Evolutionary conservation across 257 asterid species (phyloP).

Genomic region (Scutellaria barbata): DNA sequence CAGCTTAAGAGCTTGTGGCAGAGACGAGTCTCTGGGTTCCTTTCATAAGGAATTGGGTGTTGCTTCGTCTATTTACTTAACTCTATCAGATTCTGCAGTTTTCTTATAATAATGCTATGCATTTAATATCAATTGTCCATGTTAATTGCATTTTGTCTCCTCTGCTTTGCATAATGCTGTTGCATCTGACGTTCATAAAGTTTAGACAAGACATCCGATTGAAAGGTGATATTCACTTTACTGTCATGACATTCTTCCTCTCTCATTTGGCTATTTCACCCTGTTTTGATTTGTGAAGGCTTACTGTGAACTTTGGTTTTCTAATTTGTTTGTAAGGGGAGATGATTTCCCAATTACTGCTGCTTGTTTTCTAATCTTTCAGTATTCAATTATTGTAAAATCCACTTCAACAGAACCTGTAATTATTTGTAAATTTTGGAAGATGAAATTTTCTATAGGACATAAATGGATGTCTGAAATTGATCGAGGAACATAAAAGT

Average conservation of each 20-base stretch:
- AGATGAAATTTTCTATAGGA: constrained; percentile 1
- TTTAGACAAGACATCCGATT: constrained; percentile 16
- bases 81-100: too few relatives aligned
- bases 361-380: constrained; percentile 19
- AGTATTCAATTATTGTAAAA: not conserved
- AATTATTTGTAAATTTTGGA: not conserved
- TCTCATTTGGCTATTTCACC: constrained; percentile 9
- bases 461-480: not conserved
- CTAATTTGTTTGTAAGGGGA: constrained; percentile 20
- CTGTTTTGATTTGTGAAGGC: constrained; percentile 18
- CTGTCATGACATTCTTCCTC: constrained; percentile 3
- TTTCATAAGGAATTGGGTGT: too few relatives aligned
- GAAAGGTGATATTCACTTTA: constrained; percentile 24
- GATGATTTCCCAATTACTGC: constrained; percentile 19
- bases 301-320: not conserved
- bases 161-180: constrained; percentile 17
- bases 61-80: too few relatives aligned
- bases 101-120: not conserved
- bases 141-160: not conserved
- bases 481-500: not conserved
- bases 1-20: too few relatives aligned
- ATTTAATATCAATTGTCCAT: not conserved
- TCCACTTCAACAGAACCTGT: not conserved
- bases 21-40: too few relatives aligned
- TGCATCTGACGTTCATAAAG: not conserved